Base-by-base conservation (phyloP, 2,329 filamentous ascomycete genomes). In the Clonostachys solani region DNA sequence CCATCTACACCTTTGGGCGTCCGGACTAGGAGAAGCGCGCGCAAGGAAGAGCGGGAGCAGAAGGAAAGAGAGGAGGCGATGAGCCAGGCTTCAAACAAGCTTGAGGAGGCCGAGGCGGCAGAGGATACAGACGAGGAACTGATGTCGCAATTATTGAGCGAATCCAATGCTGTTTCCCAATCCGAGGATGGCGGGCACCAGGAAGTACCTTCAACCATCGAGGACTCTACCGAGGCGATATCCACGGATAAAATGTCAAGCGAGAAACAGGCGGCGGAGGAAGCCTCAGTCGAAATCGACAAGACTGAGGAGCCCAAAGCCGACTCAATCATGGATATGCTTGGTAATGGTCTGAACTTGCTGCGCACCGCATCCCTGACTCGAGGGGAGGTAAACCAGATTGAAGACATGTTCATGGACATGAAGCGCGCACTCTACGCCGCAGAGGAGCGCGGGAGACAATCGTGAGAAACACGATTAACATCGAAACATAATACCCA, bases 361-460 rank as follows among this genome's bases (percentile, higher is more conserved):
- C 71, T 91, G 49, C 78, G 75, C 46, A 69, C 67, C 29, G 73
- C 83, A 18, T 72, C 78, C 15, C 66, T 95, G 40, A 81, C 81
- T 15, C 75, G 80, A 12, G 73, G 79, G 12, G 83, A 89, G 50
- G 80, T 90, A 46, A 77, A 83, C 49, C 76, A 85, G 60, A 75
- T 94, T 54, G 89, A 94, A 59, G 86, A 92, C 60, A 69, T 89
- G 56, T 74, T 94, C 60, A 89, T 92, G 71, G 86, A 92, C 62
- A 81, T 92, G 53, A 85, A 87, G 63, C 76, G 80, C 52, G 83
- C 87, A 62, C 75, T 92, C 45, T 87, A 87, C 61, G 81, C 84
- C 47, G 89, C 88, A 15, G 36, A 38, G 36, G 36, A 38, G 17
- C 36, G 36, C 15, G 36, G 36, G 23, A 29, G 23, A 29, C 23